Conservation (phyloP, 2,329 filamentous ascomycete genomes). For the Huntiella moniliformis region DNA sequence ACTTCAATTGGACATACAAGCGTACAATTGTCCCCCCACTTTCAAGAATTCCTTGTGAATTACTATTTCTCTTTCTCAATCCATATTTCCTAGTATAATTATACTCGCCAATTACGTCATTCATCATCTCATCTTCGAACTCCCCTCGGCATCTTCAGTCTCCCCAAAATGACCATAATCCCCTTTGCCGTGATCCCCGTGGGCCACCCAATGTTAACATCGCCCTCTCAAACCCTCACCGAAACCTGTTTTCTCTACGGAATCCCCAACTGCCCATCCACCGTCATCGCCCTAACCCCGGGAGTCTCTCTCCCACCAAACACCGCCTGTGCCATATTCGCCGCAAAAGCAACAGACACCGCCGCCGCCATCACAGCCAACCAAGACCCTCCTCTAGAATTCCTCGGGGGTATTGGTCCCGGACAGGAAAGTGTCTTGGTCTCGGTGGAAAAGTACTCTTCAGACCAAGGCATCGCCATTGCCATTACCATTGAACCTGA, state of each 20-base stretch:
- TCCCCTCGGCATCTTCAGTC: no score
- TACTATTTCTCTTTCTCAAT: no score
- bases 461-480: constrained; percentile 40
- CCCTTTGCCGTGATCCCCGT: constrained; percentile 43
- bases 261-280: constrained; percentile 40
- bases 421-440: constrained; percentile 89
- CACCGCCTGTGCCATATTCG: constrained; percentile 77
- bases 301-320: constrained; percentile 51
- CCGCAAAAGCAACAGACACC: constrained; percentile 35
- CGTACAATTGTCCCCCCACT: no score
- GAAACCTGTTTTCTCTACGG: constrained; percentile 38
- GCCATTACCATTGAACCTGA: constrained; percentile 70
- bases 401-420: constrained; percentile 74
- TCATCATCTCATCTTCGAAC: no score
- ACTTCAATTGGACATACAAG: no score
- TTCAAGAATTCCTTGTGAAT: no score
- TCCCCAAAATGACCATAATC: constrained; percentile 22
- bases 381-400: constrained; percentile 45
- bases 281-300: constrained; percentile 79
- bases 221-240: constrained; percentile 33
- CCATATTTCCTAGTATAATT: no score
- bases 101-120: no score
- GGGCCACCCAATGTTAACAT: constrained; percentile 36
- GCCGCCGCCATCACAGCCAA: constrained; percentile 23
- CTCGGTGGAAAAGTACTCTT: constrained; percentile 33